Evolutionary conservation across 164 flowering plant species (phyloP), one percentile per base, ranked within the genome.

Genomic region (Chimonanthus salicifolius): DNA sequence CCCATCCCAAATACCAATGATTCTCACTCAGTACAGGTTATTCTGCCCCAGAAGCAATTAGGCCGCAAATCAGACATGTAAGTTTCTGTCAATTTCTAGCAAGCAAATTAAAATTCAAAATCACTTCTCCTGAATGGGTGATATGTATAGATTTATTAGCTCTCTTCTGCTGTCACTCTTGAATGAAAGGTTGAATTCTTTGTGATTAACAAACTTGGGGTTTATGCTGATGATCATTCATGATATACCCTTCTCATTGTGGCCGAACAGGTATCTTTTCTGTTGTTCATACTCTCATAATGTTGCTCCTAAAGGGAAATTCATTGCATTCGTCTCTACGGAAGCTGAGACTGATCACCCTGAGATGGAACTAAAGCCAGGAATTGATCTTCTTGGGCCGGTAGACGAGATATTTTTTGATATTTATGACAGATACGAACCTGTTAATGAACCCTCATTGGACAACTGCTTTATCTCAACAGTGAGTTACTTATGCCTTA

Each of bases 281-380:
- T 94, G 98, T 72, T 94, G 97, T 72, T 94, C 98, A 44, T 92
- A 89, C 73, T 82, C 97, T 48, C 98, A 94, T 86, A 91, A 90
- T 80, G 97, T 94, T 81, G 98, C 97, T 64, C 95, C 97, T 11
- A 92, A 90, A 83, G 98, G 98, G 48, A 94, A 94, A 80, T 94
- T 84, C 78, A 92, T 94, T 79, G 98, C 97, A 43, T 94, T 94
- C 83, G 98, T 94, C 44, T 84, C 97, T 3, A 80, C 97, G 0
- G 98, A 92, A 76, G 98, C 97, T 4, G 98, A 94, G 84, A 92
- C 95, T 7, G 90, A 94, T 74, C 72, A 87, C 18, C 98, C 98
- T 11, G 82, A 90, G 82, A 60, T 66, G 43, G 98, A 94, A 82
- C 80, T 94, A 50, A 88, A 87, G 86, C 85, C 92, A 5, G 97